These are phyloP conservation scores for Pisolithus microcarpus DNA, from an alignment of 768 basidiomycete species.

Conservation along the genomic window DNA sequence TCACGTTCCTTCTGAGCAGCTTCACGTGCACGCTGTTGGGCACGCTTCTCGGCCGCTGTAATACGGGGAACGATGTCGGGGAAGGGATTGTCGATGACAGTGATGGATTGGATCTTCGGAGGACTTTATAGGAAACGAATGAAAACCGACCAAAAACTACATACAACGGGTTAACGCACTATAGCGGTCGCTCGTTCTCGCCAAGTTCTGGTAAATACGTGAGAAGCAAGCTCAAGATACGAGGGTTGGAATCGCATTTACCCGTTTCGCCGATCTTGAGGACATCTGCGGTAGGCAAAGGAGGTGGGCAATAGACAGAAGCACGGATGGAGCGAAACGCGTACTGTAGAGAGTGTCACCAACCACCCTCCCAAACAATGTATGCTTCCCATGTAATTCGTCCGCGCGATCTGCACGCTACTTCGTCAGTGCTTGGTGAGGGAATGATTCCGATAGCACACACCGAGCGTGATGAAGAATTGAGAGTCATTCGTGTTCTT, in stretches of 20 bases:
- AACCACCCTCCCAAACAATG: slow-evolving; percentile 83
- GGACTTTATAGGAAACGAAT: slow-evolving; percentile 44
- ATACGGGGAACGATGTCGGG: slow-evolving; percentile 94
- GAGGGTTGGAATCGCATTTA: slow-evolving; percentile 30
- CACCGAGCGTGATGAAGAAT: slow-evolving; percentile 91
- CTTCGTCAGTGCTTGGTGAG: neutral
- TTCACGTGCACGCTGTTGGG: slow-evolving; percentile 76
- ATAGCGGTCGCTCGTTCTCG: slow-evolving; percentile 68
- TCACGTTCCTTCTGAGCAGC: slow-evolving; percentile 72
- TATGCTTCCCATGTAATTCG: slow-evolving; percentile 91
- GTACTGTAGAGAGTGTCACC: slow-evolving; percentile 87
- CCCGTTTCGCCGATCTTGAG: slow-evolving; percentile 89
- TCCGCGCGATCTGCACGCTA: slow-evolving; percentile 67
- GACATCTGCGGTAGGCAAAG: slow-evolving; percentile 49
- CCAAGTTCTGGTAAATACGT: slow-evolving; percentile 49
- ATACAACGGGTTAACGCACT: slow-evolving; percentile 41
- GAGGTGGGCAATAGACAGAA: neutral
- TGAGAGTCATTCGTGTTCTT: slow-evolving; percentile 92
- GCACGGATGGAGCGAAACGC: slow-evolving; percentile 20
- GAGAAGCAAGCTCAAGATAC: neutral
- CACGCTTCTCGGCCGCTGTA: slow-evolving; percentile 85
- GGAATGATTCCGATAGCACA: neutral
- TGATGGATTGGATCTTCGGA: slow-evolving; percentile 80
- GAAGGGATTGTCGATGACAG: slow-evolving; percentile 90
- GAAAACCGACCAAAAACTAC: slow-evolving; percentile 1